A percentile compares a stretch with the other conserved stretches of the same genome.
Evolutionary conservation across 1,284 basidiomycete genomes (phyloP).

Genomic region (Microbotryum saponariae): DNA sequence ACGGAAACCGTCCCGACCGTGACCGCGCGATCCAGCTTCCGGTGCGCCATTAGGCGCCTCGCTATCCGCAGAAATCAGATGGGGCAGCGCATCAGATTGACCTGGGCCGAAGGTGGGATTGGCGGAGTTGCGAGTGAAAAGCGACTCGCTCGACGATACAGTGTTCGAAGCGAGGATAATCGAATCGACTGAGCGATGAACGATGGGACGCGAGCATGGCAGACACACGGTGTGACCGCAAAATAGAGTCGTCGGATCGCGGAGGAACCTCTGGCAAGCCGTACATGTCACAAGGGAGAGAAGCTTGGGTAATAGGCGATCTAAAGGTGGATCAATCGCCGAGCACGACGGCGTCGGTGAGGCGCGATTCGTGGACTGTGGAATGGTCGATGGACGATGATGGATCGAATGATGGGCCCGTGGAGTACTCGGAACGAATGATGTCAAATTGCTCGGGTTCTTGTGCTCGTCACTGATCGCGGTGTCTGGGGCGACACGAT

Average conservation of each 20-base stretch:
- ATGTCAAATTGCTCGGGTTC: too few species aligned
- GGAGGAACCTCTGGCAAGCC: slow-evolving; percentile 44
- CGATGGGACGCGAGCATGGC: slow-evolving; percentile 16
- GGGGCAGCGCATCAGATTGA: too few species aligned
- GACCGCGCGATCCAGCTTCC: too few species aligned
- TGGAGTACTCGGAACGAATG: too few species aligned
- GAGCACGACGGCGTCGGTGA: too few species aligned
- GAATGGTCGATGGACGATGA: slow-evolving; percentile 4
- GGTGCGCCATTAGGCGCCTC: too few species aligned
- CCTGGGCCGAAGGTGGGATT: background rate
- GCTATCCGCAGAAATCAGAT: too few species aligned
- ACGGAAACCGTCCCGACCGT: too few species aligned
- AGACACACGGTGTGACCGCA: slow-evolving; percentile 54
- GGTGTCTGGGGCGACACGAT: background rate
- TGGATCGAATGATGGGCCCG: background rate
- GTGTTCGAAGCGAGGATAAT: slow-evolving; percentile 9
- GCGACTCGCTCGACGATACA: slow-evolving; percentile 8
- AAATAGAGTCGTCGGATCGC: slow-evolving; percentile 49
- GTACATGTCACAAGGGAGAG: slow-evolving; percentile 45
- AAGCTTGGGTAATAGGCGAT: slow-evolving; percentile 22
- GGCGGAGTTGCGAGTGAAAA: slow-evolving; percentile 4
- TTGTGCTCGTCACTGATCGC: slow-evolving; percentile 8
- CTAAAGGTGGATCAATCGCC: slow-evolving; percentile 1
- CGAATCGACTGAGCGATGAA: background rate
- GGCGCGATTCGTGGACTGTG: too few species aligned